A percentile compares a stretch with the other conserved stretches of the same genome.
Evolutionary conservation across 139 green algal genomes (phyloP).

Genomic region (Diplosphaera chodatii): DNA sequence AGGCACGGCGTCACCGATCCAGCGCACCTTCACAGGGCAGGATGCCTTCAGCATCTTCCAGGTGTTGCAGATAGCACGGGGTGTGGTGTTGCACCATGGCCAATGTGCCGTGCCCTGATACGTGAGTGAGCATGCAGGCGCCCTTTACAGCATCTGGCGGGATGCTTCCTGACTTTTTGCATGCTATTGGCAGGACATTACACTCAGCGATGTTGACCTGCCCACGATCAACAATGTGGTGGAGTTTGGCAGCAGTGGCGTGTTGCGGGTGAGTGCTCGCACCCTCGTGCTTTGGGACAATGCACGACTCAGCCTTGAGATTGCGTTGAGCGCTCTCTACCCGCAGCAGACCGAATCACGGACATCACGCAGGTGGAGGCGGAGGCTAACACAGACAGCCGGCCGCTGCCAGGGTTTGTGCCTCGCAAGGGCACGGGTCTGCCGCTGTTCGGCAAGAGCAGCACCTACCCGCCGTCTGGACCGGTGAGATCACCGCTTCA

Average conservation of each 20-base stretch:
- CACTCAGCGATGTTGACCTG: neutral
- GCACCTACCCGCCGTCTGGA: slow-evolving; percentile 35
- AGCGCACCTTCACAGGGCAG: slow-evolving; percentile 83
- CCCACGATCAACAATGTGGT: slow-evolving; percentile 1
- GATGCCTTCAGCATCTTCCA: slow-evolving; percentile 86
- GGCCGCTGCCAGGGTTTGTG: slow-evolving; percentile 62
- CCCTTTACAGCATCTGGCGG: too few relatives aligned
- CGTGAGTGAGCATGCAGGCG: too few relatives aligned
- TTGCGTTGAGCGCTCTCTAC: too few relatives aligned
- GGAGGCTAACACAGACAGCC: slow-evolving; percentile 56
- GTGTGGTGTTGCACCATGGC: too few relatives aligned
- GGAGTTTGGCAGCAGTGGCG: neutral
- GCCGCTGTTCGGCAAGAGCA: slow-evolving; percentile 72
- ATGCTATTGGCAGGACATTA: neutral
- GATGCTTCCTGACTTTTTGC: too few relatives aligned
- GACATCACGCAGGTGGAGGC: slow-evolving; percentile 59
- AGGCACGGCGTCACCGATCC: slow-evolving; percentile 76
- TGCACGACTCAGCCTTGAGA: too few relatives aligned
- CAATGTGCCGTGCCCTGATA: too few relatives aligned
- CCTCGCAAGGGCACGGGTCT: slow-evolving; percentile 55
- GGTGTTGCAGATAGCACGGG: slow-evolving; percentile 39
- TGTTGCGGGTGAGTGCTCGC: neutral
- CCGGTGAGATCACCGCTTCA: slow-evolving; percentile 11
- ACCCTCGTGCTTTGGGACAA: too few relatives aligned
- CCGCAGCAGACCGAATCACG: too few relatives aligned